Evolutionary conservation across 2,329 filamentous ascomycete genomes (phyloP).

Genomic region (Clarireedia monteithiana): DNA sequence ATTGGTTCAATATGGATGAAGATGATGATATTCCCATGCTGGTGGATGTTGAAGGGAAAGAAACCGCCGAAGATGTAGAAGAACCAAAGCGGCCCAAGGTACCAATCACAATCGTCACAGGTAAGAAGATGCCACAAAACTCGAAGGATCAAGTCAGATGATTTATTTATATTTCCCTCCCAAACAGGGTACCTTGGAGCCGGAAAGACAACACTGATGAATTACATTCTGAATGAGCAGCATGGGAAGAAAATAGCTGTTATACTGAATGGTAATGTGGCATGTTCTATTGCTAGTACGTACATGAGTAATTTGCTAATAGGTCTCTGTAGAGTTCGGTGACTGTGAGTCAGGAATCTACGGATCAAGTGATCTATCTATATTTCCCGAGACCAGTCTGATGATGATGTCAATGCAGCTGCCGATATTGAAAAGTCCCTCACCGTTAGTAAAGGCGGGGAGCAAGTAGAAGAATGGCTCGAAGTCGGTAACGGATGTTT

Average conservation of each 20-base stretch:
- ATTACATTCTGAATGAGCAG: constrained; percentile 89
- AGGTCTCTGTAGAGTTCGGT: constrained; percentile 56
- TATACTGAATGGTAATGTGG: constrained; percentile 70
- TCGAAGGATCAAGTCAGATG: neutral
- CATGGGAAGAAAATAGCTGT: constrained; percentile 98
- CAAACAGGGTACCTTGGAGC: constrained; percentile 79
- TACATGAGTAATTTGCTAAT: constrained; percentile 10
- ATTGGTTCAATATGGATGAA: constrained; percentile 43
- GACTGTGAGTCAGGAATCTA: constrained; percentile 50
- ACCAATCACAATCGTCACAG: constrained; percentile 79
- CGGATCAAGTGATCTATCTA: constrained; percentile 4
- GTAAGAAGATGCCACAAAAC: constrained; percentile 33
- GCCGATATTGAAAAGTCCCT: constrained; percentile 94
- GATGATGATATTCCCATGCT: constrained; percentile 61
- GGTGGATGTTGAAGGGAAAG: constrained; percentile 37
- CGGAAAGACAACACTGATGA: constrained; percentile 90
- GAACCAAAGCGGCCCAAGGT: constrained; percentile 55
- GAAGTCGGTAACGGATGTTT: constrained; percentile 96
- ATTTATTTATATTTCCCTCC: neutral
- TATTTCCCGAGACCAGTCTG: neutral
- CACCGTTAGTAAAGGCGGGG: constrained; percentile 76
- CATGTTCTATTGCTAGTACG: constrained; percentile 26
- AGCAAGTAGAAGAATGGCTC: constrained; percentile 88
- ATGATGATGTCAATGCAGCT: constrained; percentile 35
- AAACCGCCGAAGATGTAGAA: constrained; percentile 34